Percentiles rank a stretch among this genome's conserved stretches.
Evolutionary conservation across 139 green algal species (phyloP).

Genomic region (Chlorella ohadii): DNA sequence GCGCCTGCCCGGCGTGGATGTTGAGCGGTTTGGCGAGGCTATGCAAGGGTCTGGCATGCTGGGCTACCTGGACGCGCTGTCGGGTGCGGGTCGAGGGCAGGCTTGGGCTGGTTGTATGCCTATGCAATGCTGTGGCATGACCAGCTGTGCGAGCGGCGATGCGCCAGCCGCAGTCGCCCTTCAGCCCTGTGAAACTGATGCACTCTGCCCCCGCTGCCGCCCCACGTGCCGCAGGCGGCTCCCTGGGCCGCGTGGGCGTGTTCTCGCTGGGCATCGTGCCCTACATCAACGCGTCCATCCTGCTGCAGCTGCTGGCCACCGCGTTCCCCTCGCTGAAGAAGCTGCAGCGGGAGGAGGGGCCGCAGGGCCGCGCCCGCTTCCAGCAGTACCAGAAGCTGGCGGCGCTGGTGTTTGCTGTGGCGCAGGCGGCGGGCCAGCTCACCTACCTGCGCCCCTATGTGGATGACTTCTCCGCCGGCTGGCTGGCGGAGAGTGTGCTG

Average conservation of each 20-base stretch:
- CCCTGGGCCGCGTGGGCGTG: constrained; percentile 88
- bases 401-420: constrained; percentile 89
- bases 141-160: no score
- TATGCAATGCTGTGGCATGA: no score
- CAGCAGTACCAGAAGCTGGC: constrained; percentile 92
- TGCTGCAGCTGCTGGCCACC: constrained; percentile 90
- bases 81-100: constrained; percentile 18
- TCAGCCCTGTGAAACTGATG: no score
- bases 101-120: not conserved
- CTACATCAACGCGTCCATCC: constrained; percentile 99
- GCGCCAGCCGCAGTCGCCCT: no score
- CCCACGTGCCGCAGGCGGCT: constrained; percentile 54
- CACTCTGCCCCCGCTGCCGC: not conserved
- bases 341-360: constrained; percentile 96
- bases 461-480: constrained; percentile 82
- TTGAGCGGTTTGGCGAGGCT: constrained; percentile 80
- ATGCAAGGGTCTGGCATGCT: constrained; percentile 83
- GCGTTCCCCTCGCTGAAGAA: constrained; percentile 93
- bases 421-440: constrained; percentile 91
- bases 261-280: constrained; percentile 99
- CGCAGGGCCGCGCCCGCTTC: constrained; percentile 85
- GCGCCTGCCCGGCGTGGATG: constrained; percentile 91
- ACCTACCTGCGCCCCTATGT: constrained; percentile 92
- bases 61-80: constrained; percentile 95
- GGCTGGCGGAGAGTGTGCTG: constrained; percentile 73